Evolutionary conservation across 768 basidiomycete genomes (phyloP), one percentile per base, ranked within the genome.

Genomic region (Leucocoprinus leucothites): DNA sequence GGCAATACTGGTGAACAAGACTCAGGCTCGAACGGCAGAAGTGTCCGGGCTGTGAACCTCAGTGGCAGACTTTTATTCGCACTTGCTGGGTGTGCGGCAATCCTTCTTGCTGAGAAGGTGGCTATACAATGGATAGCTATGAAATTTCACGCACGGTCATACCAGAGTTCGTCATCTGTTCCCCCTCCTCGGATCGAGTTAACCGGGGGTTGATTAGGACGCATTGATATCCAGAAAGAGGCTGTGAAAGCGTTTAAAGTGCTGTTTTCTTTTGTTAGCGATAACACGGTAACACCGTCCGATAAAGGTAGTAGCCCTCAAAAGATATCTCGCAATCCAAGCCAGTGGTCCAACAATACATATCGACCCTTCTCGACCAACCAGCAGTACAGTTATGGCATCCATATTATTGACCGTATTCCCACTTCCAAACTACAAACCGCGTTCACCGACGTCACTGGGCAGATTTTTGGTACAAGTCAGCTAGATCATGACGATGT

Each of bases 371-470:
- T 31, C 31, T 31, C 31, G 11, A 11, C 5, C 9, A 9, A 51
- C 25, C 50, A 51, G 28, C 50, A 28, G 11, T 51, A 41, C 40
- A 42, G 41, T 21, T 51, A 51, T 28, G 26, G 19, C 13, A 38
- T 41, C 16, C 50, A 26, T 24, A 3, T 28, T 24, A 28, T 51
- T 28, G 40, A 51, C 9, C 50, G 50, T 11, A 25, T 25, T 6
- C 50, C 50, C 14, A 51, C 50, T 6, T 51, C 50, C 18, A 42
- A 16, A n/a, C 28, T 51, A 8, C 50, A 42, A 1, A 51, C 41
- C 14, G 50, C 50, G 16, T 42, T 51, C 50, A 51, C 50, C 16
- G 50, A 51, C 26, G 50, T 42, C 25, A 51, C 50, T 18, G 50
- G 50, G 11, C 50, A 43, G 25, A 51, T 51, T 41, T 51, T 51